Conservation (phyloP, 106 monocot genomes). For the Acorus calamus region DNA sequence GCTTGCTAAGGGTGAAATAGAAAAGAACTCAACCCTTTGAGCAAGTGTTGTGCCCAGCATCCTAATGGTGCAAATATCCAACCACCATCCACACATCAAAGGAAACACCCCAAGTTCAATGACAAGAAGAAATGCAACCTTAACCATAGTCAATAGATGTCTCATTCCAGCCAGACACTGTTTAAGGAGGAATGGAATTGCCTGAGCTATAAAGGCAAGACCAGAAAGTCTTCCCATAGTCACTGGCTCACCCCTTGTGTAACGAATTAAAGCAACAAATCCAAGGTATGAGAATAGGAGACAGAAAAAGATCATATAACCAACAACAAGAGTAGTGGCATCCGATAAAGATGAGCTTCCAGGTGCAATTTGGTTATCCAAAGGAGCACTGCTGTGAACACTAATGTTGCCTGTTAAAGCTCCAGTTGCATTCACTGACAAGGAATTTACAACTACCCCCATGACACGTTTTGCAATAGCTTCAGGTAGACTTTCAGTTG, state of each 20-base stretch:
- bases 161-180: conserved; percentile 72
- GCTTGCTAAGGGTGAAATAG: conserved; percentile 75
- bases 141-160: conserved; percentile 94
- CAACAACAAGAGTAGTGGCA: conserved; percentile 78
- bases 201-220: conserved; percentile 58
- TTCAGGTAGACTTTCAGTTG: conserved; percentile 47
- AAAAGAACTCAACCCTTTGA: conserved; percentile 85
- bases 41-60: conserved; percentile 82
- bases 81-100: conserved; percentile 99
- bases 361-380: conserved; percentile 29
- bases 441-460: conserved; percentile 41
- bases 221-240: conserved; percentile 82
- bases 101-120: conserved; percentile 98
- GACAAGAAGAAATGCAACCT: conserved; percentile 92
- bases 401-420: conserved; percentile 16
- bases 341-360: conserved; percentile 79
- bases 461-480: conserved; percentile 35
- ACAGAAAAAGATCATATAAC: conserved; percentile 74
- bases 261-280: conserved; percentile 73
- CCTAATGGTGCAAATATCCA: conserved; percentile 88
- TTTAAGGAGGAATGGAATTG: conserved; percentile 69
- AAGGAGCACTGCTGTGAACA: conserved; percentile 15
- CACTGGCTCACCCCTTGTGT: conserved; percentile 66
- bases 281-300: conserved; percentile 70
- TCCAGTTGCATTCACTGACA: conserved; percentile 50